These are phyloP conservation scores for Croton laevigatus DNA, from an alignment of 441 rosid species.

Conservation along the genomic window DNA sequence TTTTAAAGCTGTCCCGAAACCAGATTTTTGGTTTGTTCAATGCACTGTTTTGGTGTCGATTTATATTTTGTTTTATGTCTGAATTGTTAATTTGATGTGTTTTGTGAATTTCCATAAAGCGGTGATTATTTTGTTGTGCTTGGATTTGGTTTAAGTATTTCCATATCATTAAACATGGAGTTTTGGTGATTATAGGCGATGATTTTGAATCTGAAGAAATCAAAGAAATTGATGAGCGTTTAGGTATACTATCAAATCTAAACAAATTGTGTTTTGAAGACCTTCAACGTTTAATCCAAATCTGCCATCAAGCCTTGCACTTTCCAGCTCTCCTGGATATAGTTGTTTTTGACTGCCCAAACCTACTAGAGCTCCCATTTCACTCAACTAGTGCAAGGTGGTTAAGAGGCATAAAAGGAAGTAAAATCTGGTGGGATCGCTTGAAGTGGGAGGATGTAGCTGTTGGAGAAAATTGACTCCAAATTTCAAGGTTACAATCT, in stretches of 20 bases:
- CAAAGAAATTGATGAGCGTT: slow-evolving; percentile 4
- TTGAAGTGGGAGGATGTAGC: neutral
- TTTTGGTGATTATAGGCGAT: neutral
- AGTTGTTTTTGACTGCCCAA: neutral
- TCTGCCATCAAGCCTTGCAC: neutral
- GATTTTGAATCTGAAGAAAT: neutral
- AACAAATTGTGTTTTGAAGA: neutral
- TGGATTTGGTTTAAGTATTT: too few species aligned
- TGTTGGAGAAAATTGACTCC: neutral
- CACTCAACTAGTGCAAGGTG: neutral
- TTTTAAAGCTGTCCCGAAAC: too few species aligned
- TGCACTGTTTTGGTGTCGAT: too few species aligned
- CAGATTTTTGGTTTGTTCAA: too few species aligned
- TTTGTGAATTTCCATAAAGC: too few species aligned
- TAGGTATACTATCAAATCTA: neutral
- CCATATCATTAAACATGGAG: too few species aligned
- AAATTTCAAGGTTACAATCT: slow-evolving; percentile 4
- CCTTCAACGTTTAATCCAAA: neutral
- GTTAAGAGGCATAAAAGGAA: slow-evolving; percentile 6
- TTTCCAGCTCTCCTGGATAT: neutral
- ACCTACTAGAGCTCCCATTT: neutral
- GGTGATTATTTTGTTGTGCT: too few species aligned
- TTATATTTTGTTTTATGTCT: too few species aligned
- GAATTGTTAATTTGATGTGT: too few species aligned
- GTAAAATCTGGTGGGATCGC: slow-evolving; percentile 7